These are phyloP conservation scores for Hypoxylon sp. DNA, from an alignment of 2,329 filamentous ascomycete genomes.

Conservation along the genomic window DNA sequence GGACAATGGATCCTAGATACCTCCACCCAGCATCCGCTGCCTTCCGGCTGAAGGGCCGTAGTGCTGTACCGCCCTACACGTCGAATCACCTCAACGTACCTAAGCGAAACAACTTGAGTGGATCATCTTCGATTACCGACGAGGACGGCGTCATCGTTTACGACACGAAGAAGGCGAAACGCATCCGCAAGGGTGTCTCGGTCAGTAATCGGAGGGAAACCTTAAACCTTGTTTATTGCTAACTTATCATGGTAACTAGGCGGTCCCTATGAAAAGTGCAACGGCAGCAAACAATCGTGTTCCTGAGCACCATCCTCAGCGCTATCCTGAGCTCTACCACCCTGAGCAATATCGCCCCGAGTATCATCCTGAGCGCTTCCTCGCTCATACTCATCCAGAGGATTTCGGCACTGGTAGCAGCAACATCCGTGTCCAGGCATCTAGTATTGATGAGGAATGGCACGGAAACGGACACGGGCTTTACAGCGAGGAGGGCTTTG, in stretches of 20 bases:
- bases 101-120: neutral
- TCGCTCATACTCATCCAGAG: neutral
- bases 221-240: neutral
- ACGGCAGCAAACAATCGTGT: neutral
- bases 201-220: neutral
- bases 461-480: neutral
- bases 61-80: neutral
- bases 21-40: neutral
- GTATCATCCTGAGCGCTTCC: neutral
- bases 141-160: conserved; percentile 16
- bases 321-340: too few relatives aligned
- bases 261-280: neutral
- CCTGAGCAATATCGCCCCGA: neutral
- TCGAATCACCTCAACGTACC: neutral
- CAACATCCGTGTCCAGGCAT: neutral
- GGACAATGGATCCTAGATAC: neutral
- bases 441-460: neutral
- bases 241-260: conserved; percentile 7
- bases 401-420: neutral
- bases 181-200: neutral
- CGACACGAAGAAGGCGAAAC: conserved; percentile 12
- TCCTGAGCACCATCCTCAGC: neutral
- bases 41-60: neutral
- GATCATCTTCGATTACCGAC: neutral
- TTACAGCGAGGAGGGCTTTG: neutral